These are phyloP conservation scores for Yamadazyma pseudoaaseri DNA, from an alignment of 1,139 yeast genomes.

Conservation along the genomic window DNA sequence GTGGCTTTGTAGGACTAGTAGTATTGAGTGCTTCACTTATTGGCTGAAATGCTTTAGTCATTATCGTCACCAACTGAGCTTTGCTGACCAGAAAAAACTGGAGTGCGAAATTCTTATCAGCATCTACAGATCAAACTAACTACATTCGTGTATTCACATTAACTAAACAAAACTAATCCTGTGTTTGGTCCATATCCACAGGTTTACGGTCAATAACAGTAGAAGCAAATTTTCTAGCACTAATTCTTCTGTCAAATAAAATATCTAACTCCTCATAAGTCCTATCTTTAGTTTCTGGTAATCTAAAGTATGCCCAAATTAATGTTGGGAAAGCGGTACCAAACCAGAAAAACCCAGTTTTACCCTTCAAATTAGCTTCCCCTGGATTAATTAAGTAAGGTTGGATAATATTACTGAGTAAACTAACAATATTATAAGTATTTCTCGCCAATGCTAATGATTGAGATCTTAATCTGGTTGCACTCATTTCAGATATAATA, in stretches of 20 bases:
- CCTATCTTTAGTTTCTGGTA: constrained; percentile 23
- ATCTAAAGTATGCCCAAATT: constrained; percentile 22
- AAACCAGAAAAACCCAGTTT: constrained; percentile 34
- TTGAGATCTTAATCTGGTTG: constrained; percentile 25
- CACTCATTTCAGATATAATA: constrained; percentile 22
- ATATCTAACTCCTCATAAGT: constrained; percentile 26
- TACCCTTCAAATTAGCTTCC: constrained; percentile 22
- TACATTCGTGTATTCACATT: too few relatives aligned
- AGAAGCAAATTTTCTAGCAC: constrained; percentile 18
- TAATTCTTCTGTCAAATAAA: constrained; percentile 20
- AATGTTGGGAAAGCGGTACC: constrained; percentile 34
- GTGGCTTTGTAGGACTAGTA: constrained; percentile 46
- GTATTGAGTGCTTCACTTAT: constrained; percentile 45
- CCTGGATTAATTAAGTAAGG: constrained; percentile 26
- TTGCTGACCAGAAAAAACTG: background rate
- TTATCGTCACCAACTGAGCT: constrained; percentile 8
- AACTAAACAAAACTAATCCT: background rate
- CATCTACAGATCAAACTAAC: too few relatives aligned
- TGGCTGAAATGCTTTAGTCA: constrained; percentile 48
- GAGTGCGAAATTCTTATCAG: constrained; percentile 1
- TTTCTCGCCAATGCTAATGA: constrained; percentile 24
- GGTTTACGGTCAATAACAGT: constrained; percentile 11
- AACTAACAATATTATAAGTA: constrained; percentile 20
- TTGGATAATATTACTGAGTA: constrained; percentile 21
- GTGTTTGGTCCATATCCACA: constrained; percentile 9